These are phyloP conservation scores for Pichia heedii DNA, from an alignment of 805 yeast species.

Conservation along the genomic window DNA sequence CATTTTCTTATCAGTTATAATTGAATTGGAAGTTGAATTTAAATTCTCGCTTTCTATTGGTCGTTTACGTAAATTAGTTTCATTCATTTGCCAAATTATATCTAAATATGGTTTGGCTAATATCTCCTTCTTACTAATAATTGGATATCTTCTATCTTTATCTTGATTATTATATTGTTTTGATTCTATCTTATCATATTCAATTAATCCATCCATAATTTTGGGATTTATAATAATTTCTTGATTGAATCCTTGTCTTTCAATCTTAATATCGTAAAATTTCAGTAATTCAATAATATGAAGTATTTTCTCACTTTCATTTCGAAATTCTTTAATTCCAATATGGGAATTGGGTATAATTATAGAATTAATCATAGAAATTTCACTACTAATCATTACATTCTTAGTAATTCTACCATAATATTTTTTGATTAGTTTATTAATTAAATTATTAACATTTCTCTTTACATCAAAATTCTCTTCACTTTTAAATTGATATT, in stretches of 20 bases:
- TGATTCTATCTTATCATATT: neutral
- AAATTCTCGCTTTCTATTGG: neutral
- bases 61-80: neutral
- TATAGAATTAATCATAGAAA: constrained; percentile 6
- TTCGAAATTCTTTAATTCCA: constrained; percentile 2
- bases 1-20: too few relatives aligned
- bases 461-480: constrained; percentile 33
- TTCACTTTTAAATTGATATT: constrained; percentile 20
- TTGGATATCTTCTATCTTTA: neutral
- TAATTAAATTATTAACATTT: constrained; percentile 28
- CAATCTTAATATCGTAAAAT: neutral
- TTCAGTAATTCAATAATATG: neutral
- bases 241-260: neutral
- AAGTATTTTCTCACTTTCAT: neutral
- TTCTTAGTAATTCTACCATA: constrained; percentile 17
- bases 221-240: neutral
- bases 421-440: constrained; percentile 19
- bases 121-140: neutral
- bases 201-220: constrained; percentile 4
- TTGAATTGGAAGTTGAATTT: too few relatives aligned
- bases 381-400: constrained; percentile 22
- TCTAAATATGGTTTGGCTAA: constrained; percentile 3
- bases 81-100: neutral
- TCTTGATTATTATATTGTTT: neutral
- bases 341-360: constrained; percentile 2